These are phyloP conservation scores for Saccharomyces paradoxus DNA, from an alignment of 805 yeast species.

Conservation along the genomic window DNA sequence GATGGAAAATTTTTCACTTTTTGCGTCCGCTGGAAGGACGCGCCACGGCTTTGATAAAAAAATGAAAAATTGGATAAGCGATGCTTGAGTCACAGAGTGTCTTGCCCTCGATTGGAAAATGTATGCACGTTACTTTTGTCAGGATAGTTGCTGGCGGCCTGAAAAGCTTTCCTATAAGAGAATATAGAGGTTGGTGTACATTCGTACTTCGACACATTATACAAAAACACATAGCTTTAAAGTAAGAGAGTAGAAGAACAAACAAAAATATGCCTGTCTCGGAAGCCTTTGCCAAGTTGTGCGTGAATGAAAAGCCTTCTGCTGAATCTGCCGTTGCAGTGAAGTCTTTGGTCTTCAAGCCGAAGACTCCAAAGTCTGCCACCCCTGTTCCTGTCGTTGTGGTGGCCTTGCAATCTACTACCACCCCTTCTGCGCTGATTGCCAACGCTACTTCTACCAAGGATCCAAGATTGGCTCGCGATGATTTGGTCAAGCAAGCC, in stretches of 20 bases:
- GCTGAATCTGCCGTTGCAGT: slow-evolving; percentile 46
- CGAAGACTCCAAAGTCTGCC: slow-evolving; percentile 79
- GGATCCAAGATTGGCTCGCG: slow-evolving; percentile 83
- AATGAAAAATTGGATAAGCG: not conserved
- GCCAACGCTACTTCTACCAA: slow-evolving; percentile 64
- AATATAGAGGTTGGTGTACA: not conserved
- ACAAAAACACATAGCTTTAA: not conserved
- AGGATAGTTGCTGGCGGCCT: not conserved
- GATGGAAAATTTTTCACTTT: not conserved
- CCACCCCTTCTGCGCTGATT: slow-evolving; percentile 57
- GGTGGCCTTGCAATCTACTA: slow-evolving; percentile 62
- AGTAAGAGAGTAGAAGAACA: not conserved
- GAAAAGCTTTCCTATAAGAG: not conserved
- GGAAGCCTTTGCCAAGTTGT: slow-evolving; percentile 58
- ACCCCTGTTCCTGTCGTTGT: slow-evolving; percentile 73
- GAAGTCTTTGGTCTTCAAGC: slow-evolving; percentile 80
- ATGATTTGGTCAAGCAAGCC: slow-evolving; percentile 62
- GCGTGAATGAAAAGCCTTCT: slow-evolving; percentile 42
- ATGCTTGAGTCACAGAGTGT: not conserved
- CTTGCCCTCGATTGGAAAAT: not conserved
- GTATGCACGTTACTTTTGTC: not conserved
- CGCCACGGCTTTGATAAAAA: not conserved
- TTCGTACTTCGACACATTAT: not conserved
- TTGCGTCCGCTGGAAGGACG: not conserved
- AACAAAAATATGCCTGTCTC: slow-evolving; percentile 49